These are phyloP conservation scores for Turritis glabra DNA, from an alignment of 345 rosid species.

Conservation along the genomic window DNA sequence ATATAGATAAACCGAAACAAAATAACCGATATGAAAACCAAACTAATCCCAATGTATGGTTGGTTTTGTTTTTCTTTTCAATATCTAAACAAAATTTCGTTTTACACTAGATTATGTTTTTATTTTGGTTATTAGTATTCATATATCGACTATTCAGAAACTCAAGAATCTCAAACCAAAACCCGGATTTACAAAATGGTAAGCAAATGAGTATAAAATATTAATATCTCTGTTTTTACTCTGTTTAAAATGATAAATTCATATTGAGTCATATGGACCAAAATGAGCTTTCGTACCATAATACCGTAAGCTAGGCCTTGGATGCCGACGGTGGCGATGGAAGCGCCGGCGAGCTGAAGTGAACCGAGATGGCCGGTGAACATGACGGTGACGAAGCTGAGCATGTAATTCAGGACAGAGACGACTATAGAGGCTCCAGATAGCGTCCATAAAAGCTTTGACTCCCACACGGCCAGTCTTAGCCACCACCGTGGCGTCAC, in stretches of 20 bases:
- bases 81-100: too few species aligned
- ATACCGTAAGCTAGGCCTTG: constrained; percentile 97
- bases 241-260: too few species aligned
- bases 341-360: constrained; percentile 83
- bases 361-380: constrained; percentile 80
- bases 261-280: background rate
- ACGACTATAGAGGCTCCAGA: constrained; percentile 75
- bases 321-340: constrained; percentile 82
- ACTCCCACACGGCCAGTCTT: constrained; percentile 70
- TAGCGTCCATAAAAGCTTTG: constrained; percentile 72
- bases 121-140: too few species aligned
- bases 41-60: too few species aligned
- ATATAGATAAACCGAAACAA: background rate
- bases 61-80: too few species aligned
- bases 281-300: constrained; percentile 52
- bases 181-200: background rate
- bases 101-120: too few species aligned
- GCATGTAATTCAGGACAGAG: constrained; percentile 77
- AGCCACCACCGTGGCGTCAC: constrained; percentile 70
- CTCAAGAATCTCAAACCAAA: too few species aligned
- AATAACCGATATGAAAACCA: too few species aligned
- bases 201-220: background rate
- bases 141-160: too few species aligned
- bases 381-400: constrained; percentile 76
- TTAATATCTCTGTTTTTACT: too few species aligned